Evolutionary conservation across 2,329 filamentous ascomycete species (phyloP), one percentile per base, ranked within the genome.

Genomic region (Parasarocladium wereldwijsianum): DNA sequence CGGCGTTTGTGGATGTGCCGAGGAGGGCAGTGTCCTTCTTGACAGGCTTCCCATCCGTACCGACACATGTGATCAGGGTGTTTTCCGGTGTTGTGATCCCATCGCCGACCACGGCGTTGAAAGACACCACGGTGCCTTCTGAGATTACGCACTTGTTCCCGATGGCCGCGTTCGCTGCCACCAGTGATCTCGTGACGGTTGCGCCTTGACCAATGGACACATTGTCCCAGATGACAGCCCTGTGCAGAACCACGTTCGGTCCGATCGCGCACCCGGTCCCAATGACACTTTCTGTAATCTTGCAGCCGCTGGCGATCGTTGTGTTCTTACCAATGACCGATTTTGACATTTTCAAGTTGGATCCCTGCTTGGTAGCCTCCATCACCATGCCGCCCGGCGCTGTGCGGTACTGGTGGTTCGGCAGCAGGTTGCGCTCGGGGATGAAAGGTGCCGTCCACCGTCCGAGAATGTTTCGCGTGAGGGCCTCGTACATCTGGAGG

Each of bases 371-470:
- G 2, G 92, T 83, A 33, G 79, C 70, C 52, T 94, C 86, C 38
- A 81, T 72, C 45, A 85, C 86, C 13, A 84, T 65, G 21, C 73
- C 74, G 17, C 78, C 70, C 35, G 72, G 73, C 34, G 70, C 64
- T 32, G 77, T 63, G 38, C 72, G 70, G 51, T 90, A 94, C 2
- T 72, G 74, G 41, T 93, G 82, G 24, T 72, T 77, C 2, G 71
- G 68, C 2, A 90, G 58, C 14, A 94, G 57, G 45, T 96, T 94
- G 47, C 76, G 86, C 47, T 94, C 86, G 3, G 87, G 87, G 33
- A 83, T 79, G 24, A 94, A 66, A 2, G 90, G 87, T 43, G 85
- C 90, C 8, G 84, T 76, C 83, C 84, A 93, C 34, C 86, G 68
- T 27, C 73, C 73, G 10, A 93, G 64, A n/a, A 94, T 69, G 47